Evolutionary conservation across 108 stramenopile genomes (phyloP).

Genomic region (Pseudonitzschia multiseries): DNA sequence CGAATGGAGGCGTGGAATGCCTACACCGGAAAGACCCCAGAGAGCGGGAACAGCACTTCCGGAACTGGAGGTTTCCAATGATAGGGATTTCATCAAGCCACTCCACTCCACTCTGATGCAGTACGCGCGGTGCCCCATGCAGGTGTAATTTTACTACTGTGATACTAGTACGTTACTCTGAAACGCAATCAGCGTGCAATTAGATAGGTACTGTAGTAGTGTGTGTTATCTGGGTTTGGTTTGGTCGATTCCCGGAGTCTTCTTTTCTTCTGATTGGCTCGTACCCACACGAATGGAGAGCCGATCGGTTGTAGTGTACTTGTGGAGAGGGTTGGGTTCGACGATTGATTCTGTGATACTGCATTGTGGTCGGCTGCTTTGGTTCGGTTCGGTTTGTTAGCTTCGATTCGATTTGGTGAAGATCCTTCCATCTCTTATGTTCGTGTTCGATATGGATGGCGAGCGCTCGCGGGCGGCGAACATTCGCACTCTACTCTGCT

Average conservation of each 20-base stretch:
- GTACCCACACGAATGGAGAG: background rate
- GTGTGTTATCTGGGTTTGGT: background rate
- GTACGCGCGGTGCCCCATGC: no score
- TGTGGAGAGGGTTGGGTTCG: background rate
- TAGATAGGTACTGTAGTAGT: no score
- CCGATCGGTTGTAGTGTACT: background rate
- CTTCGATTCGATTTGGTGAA: no score
- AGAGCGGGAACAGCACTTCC: background rate
- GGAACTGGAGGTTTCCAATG: constrained; percentile 7
- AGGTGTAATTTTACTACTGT: no score
- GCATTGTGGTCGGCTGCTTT: background rate
- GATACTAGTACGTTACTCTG: no score
- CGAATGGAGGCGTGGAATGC: constrained; percentile 38
- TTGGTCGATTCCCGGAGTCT: background rate
- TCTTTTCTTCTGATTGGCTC: background rate
- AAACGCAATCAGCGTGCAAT: no score
- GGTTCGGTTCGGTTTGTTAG: background rate
- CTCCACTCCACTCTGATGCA: no score
- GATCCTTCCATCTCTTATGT: no score
- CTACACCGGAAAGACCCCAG: background rate
- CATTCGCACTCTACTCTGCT: no score
- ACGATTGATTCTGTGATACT: background rate
- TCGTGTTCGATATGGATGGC: no score
- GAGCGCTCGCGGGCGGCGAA: no score
- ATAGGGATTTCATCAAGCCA: no score